phyloP scores from a whole-genome alignment of 202 grass and related monocot species.

The Alloteropsis angusta region DNA sequence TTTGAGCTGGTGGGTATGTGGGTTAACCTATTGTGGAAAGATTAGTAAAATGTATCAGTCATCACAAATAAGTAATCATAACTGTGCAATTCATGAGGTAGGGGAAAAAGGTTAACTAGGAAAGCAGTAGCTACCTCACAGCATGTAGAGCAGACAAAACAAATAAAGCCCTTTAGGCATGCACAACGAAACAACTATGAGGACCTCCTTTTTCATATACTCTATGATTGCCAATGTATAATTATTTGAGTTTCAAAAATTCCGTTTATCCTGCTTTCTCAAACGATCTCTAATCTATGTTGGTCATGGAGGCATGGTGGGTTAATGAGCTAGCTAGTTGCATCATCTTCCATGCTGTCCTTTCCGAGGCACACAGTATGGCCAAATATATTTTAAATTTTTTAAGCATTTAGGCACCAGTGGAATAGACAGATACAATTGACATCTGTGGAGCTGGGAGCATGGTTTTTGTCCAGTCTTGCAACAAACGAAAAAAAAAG shows the following conservation, averaged over 20 bases:
- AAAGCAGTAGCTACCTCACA: not conserved
- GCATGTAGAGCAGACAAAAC: not conserved
- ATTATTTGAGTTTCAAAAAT: not conserved
- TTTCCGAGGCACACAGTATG: not conserved
- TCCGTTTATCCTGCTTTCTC: not conserved
- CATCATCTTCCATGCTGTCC: not conserved
- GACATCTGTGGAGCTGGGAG: not conserved
- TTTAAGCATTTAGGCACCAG: not conserved
- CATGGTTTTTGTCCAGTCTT: not conserved
- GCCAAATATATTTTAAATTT: not conserved
- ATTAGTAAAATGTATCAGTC: constrained; percentile 15
- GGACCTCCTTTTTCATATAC: not conserved
- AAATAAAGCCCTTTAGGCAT: not conserved
- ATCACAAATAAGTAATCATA: not conserved
- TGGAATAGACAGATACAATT: not conserved
- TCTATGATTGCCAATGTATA: not conserved
- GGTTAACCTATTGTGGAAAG: constrained; percentile 67
- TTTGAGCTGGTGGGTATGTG: constrained; percentile 92
- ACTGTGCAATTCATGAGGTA: not conserved
- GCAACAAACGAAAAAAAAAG: not conserved
- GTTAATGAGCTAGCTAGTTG: not conserved
- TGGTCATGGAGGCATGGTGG: not conserved
- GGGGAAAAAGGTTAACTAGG: not conserved
- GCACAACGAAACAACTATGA: not conserved
- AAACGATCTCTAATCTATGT: not conserved